Base-by-base conservation (phyloP, 371 early-diverging fungal genomes). In the Mucor racemosus region DNA sequence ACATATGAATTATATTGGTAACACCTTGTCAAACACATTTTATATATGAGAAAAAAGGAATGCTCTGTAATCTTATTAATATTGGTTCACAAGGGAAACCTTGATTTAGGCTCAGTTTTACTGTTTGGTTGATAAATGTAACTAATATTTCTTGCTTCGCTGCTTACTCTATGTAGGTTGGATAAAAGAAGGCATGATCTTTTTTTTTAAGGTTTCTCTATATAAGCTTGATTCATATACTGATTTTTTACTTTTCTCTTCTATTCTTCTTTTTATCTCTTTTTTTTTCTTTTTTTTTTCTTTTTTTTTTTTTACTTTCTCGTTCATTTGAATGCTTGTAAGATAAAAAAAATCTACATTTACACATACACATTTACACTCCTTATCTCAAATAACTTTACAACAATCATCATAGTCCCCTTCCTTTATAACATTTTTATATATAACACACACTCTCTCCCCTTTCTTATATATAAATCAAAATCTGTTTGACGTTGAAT, bases 1-100 rank as follows among this genome's bases (percentile, higher is more conserved):
- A 55, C 35, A 55, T 35, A n/a, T 56, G 21, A 63, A 55, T 15
- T 56, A 35, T 58, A 58, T 64, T 57, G 58, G 65, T 65, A 48
- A 65, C 65, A 65, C 65, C 59, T 65, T 65, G 65, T 65, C 65
- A 58, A 53, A 65, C 65, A 58, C 31, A 44, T 44, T 56, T 41
- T 48, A 17, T 38, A 57, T 55, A 64, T 64, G 65, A 64, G 46
- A 64, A 64, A 64, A 58, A 57, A 44, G 19, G 48, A 58, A 46
- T 57, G 65, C 46, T 64, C 35, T 64, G 48, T 46, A 19, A 41
- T 15, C 26, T 5, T 64, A 35, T 36, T 33, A 58, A 21, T 17
- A 64, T 9, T 56, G 64, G 64, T 64, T 55, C 56, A 42, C 55
- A 64, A 64, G 44, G 64, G 21, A 34, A 14, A 56, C 57, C 19